These are phyloP conservation scores for Zelopaecilomyces penicillatus DNA, from an alignment of 2,329 filamentous ascomycete species.

Conservation along the genomic window DNA sequence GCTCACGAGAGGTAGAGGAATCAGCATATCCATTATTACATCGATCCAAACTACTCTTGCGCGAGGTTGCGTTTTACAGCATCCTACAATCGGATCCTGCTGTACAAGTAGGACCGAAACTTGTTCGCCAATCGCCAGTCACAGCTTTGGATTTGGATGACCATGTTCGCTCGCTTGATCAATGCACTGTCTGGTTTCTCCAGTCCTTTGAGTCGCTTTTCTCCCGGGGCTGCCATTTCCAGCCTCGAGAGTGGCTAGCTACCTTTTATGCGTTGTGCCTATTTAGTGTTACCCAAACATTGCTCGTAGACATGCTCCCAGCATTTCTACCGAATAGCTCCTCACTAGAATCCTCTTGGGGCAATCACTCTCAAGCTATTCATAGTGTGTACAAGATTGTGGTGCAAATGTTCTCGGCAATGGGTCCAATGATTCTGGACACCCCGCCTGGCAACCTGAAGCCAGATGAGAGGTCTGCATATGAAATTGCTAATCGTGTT, in stretches of 20 bases:
- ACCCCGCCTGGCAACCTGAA: conserved; percentile 31
- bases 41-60: conserved; percentile 45
- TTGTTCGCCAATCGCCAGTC: conserved; percentile 14
- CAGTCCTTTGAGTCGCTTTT: conserved; percentile 42
- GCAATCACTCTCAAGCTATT: conserved; percentile 24
- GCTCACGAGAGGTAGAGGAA: conserved; percentile 40
- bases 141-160: conserved; percentile 40
- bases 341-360: conserved; percentile 8
- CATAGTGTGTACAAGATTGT: conserved; percentile 44
- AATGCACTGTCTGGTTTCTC: conserved; percentile 43
- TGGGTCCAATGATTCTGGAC: conserved; percentile 37
- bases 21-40: conserved; percentile 42
- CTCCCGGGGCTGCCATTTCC: conserved; percentile 28
- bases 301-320: conserved; percentile 37
- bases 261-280: conserved; percentile 48
- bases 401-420: conserved; percentile 39
- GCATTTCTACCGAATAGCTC: background rate
- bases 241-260: conserved; percentile 40
- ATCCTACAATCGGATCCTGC: conserved; percentile 39
- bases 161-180: conserved; percentile 40
- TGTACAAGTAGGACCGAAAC: conserved; percentile 25
- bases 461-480: conserved; percentile 36
- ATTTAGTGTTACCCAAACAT: conserved; percentile 47
- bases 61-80: conserved; percentile 47
- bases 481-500: conserved; percentile 33